Percentiles rank a stretch among this genome's conserved stretches.
Conservation (phyloP, 129 eudicot species). For the Smallanthus sonchifolius region DNA sequence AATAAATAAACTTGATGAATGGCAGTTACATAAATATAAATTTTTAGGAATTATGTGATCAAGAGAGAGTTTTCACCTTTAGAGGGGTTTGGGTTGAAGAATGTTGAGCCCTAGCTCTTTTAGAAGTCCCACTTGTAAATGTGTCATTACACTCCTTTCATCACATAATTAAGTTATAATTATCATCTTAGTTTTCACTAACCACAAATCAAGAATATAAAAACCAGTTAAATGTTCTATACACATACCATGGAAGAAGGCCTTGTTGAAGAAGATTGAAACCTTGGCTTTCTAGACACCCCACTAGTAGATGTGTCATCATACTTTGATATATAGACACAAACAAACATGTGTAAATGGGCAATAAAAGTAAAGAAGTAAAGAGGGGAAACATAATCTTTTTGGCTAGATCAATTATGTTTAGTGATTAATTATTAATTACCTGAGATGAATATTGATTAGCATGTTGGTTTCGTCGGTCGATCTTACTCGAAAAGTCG, state of each 20-base stretch:
- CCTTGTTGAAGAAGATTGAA: constrained; percentile 27
- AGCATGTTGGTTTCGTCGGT: constrained; percentile 25
- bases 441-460: constrained; percentile 54
- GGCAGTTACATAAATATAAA: not conserved
- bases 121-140: constrained; percentile 53
- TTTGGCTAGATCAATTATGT: not conserved
- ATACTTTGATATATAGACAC: constrained; percentile 25
- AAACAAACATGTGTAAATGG: not conserved
- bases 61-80: constrained; percentile 44
- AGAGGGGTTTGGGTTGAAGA: constrained; percentile 71
- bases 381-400: not conserved
- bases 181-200: not conserved
- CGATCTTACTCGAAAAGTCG: constrained; percentile 37
- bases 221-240: not conserved
- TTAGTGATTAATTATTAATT: not conserved
- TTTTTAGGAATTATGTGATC: not conserved
- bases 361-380: not conserved
- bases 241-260: constrained; percentile 25
- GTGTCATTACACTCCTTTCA: constrained; percentile 51
- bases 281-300: constrained; percentile 29
- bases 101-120: constrained; percentile 71
- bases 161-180: constrained; percentile 11
- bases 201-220: not conserved
- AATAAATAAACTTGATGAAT: not conserved
- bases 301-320: constrained; percentile 39